Evolutionary conservation across 768 basidiomycete species (phyloP).

Genomic region (Daedalea quercina): DNA sequence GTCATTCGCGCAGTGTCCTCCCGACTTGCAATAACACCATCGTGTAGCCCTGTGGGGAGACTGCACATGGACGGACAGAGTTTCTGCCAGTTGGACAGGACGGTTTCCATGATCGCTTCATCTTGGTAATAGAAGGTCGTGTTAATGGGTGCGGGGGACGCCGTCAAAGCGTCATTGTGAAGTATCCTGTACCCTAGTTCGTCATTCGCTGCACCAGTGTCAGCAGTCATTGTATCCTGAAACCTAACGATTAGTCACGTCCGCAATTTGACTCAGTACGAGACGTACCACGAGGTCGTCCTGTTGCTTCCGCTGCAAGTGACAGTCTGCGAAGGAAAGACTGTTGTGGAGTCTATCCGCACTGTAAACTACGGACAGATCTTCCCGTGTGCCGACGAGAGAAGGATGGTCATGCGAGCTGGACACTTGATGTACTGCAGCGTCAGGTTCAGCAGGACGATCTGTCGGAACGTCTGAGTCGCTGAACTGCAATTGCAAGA

Average conservation of each 20-base stretch:
- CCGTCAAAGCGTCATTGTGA: not conserved
- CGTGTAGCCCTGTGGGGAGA: not conserved
- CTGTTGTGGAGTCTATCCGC: not conserved
- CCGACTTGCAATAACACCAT: not conserved
- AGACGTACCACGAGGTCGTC: not conserved
- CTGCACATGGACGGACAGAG: not conserved
- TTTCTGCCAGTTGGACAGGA: conserved; percentile 1
- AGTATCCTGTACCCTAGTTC: conserved; percentile 14
- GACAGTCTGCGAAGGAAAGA: conserved; percentile 1
- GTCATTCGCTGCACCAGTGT: conserved; percentile 7
- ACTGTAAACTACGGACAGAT: not conserved
- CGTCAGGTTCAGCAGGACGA: not conserved
- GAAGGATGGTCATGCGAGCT: not conserved
- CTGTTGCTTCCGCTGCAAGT: not conserved
- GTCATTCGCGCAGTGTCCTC: conserved; percentile 7
- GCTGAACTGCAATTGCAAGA: conserved; percentile 11
- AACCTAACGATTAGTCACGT: not conserved
- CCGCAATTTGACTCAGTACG: not conserved
- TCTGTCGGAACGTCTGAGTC: not conserved
- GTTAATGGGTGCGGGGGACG: conserved; percentile 6
- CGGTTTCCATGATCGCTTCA: conserved; percentile 1
- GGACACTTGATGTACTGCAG: not conserved
- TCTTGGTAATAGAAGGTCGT: conserved; percentile 11
- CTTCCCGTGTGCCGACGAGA: not conserved
- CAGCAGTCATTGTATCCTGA: conserved; percentile 10